phyloP scores from a whole-genome alignment of 1,139 yeast genomes.

The Yamadazyma diospyri region DNA sequence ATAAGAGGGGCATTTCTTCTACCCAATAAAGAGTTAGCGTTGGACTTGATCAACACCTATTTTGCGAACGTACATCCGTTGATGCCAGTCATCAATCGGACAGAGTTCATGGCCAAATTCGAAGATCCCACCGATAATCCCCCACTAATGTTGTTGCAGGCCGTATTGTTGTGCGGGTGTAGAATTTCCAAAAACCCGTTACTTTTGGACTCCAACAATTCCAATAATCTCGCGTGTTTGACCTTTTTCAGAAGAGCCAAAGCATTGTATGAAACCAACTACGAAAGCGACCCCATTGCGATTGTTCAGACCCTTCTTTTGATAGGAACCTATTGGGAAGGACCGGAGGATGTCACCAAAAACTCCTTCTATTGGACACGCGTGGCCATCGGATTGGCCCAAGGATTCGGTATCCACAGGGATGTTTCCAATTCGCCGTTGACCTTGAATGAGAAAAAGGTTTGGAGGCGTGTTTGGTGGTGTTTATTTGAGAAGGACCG shows the following conservation, averaged over 20 bases:
- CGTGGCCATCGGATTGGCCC: slow-evolving; percentile 70
- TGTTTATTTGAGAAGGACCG: slow-evolving; percentile 70
- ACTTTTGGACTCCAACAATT: slow-evolving; percentile 53
- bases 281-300: slow-evolving; percentile 68
- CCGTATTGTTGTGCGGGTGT: slow-evolving; percentile 68
- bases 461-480: slow-evolving; percentile 82
- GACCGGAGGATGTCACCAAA: slow-evolving; percentile 72
- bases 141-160: slow-evolving; percentile 63
- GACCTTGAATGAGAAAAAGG: slow-evolving; percentile 43
- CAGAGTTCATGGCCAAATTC: slow-evolving; percentile 55
- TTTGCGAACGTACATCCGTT: slow-evolving; percentile 68
- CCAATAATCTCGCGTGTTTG: slow-evolving; percentile 55
- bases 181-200: slow-evolving; percentile 58
- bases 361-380: slow-evolving; percentile 79
- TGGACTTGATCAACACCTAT: slow-evolving; percentile 58
- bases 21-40: slow-evolving; percentile 60
- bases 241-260: slow-evolving; percentile 77
- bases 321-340: slow-evolving; percentile 73
- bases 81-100: slow-evolving; percentile 68
- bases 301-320: slow-evolving; percentile 63
- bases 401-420: slow-evolving; percentile 76
- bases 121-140: slow-evolving; percentile 64
- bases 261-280: slow-evolving; percentile 69
- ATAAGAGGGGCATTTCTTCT: slow-evolving; percentile 69
- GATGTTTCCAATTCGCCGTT: slow-evolving; percentile 37